phyloP scores from a whole-genome alignment of 495 filamentous ascomycete genomes.

The Choiromyces venosus region DNA sequence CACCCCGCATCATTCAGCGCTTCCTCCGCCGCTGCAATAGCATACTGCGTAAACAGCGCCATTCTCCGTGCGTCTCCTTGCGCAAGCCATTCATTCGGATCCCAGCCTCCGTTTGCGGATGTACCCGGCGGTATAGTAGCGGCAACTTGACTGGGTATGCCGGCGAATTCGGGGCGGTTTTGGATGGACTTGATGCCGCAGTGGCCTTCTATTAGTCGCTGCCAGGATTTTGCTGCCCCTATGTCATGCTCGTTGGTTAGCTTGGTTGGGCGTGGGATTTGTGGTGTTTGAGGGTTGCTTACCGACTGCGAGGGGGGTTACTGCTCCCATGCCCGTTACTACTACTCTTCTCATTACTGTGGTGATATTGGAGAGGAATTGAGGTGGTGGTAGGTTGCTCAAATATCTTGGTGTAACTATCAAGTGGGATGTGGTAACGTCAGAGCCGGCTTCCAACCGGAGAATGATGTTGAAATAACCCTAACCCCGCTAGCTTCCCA shows the following conservation, averaged over 20 bases:
- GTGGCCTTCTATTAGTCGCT: slow-evolving; percentile 66
- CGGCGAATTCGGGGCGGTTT: slow-evolving; percentile 54
- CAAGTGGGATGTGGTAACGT: too few species aligned
- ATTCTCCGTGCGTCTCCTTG: slow-evolving; percentile 68
- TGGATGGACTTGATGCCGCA: slow-evolving; percentile 72
- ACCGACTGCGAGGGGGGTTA: slow-evolving; percentile 87
- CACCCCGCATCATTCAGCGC: slow-evolving; percentile 79
- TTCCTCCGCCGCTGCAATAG: slow-evolving; percentile 78
- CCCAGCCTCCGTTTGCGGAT: slow-evolving; percentile 59
- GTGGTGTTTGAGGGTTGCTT: not conserved
- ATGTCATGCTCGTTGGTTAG: slow-evolving; percentile 12
- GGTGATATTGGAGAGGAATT: not conserved
- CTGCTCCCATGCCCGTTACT: slow-evolving; percentile 85
- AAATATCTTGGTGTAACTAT: not conserved
- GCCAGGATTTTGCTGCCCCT: slow-evolving; percentile 76
- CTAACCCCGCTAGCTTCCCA: slow-evolving; percentile 5
- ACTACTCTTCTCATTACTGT: slow-evolving; percentile 86
- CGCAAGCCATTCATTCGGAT: slow-evolving; percentile 68
- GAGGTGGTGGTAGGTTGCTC: not conserved
- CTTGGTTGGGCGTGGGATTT: not conserved
- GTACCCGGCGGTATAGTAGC: slow-evolving; percentile 66
- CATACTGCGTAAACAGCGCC: slow-evolving; percentile 89
- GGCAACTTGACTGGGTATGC: slow-evolving; percentile 76
- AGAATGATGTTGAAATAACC: not conserved
- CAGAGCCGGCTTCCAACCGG: not conserved